phyloP scores from a whole-genome alignment of 2,329 filamentous ascomycete species.

The Colletotrichum spaethianum region DNA sequence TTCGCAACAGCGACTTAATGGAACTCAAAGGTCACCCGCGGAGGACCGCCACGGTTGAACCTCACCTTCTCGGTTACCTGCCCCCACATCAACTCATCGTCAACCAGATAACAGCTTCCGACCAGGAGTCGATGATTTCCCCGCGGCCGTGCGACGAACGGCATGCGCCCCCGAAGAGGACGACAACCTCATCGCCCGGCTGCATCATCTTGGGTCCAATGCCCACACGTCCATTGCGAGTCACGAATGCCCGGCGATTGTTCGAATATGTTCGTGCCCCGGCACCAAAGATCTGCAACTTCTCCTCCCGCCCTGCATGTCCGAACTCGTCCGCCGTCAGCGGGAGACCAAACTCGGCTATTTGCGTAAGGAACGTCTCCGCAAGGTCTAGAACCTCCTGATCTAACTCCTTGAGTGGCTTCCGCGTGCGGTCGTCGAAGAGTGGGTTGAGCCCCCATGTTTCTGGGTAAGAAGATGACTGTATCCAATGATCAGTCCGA shows the following conservation, averaged over 20 bases:
- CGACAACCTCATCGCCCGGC: slow-evolving; percentile 36
- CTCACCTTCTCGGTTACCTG: slow-evolving; percentile 33
- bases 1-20: background rate
- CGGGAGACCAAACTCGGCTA: slow-evolving; percentile 17
- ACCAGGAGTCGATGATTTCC: slow-evolving; percentile 30
- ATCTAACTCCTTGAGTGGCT: slow-evolving; percentile 1
- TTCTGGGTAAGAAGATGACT: slow-evolving; percentile 16
- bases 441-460: slow-evolving; percentile 16
- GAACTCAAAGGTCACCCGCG: slow-evolving; percentile 25
- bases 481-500: slow-evolving; percentile 25
- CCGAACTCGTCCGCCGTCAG: slow-evolving; percentile 2
- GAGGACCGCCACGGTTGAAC: slow-evolving; percentile 24
- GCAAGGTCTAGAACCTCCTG: slow-evolving; percentile 10
- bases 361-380: slow-evolving; percentile 20
- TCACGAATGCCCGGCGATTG: slow-evolving; percentile 30
- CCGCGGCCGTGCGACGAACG: slow-evolving; percentile 34
- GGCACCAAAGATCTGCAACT: slow-evolving; percentile 15
- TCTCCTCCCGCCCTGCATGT: slow-evolving; percentile 7
- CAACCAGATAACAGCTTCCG: slow-evolving; percentile 39
- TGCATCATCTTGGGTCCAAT: slow-evolving; percentile 38
- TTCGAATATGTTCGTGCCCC: slow-evolving; percentile 20
- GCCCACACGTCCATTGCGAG: slow-evolving; percentile 35
- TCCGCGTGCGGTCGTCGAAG: slow-evolving; percentile 10
- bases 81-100: slow-evolving; percentile 41
- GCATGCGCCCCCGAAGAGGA: slow-evolving; percentile 42